Evolutionary conservation across 495 filamentous ascomycete species (phyloP), one percentile per base, ranked within the genome.

Genomic region (Jackrogersella minutella): DNA sequence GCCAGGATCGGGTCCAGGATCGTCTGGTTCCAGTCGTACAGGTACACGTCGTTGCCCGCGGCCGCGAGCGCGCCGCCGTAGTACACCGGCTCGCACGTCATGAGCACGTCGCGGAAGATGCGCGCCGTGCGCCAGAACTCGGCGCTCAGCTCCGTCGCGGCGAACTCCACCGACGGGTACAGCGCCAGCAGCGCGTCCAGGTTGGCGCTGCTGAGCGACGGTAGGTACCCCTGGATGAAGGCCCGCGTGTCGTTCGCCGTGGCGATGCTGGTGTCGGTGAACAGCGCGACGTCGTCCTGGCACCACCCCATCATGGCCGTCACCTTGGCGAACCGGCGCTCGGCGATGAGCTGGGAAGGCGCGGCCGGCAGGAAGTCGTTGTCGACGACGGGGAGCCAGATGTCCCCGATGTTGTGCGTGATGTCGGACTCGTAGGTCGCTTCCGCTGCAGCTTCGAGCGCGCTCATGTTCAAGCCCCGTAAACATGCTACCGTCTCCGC

Each of bases 151-250:
- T 71, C 21, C 17, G 68, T 17, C 16, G 68, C 43, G 2, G 61
- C 9, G 68, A 81, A 84, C 0, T 79, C 76, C 7, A 57, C 26
- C 2, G 75, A 34, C 0, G 81, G 80, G 66, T 83, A 83, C 0
- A 83, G 63, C 5, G 69, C 54, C 2, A 79, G 36, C 0, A 75
- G 36, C 9, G 62, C 37, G 43, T 67, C 57, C 11, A 77, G 19
- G 24, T 72, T 64, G 31, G 47, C 22, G 24, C 24, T 8, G n/a
- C 73, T 73, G 30, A 87, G 63, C 39, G 74, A 70, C 1, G 86
- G 85, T 21, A 88, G 80, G 17, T 89, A 81, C 1, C 68, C 76
- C 0, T 71, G 62, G 74, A 87, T 83, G 74, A 89, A 90, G 17
- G 63, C 30, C 9, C 74, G 79, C 71, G 87, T 87, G 24, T 71